Evolutionary conservation across 345 rosid genomes (phyloP), one percentile per base, ranked within the genome.

Genomic region (Eucalyptus sp.): DNA sequence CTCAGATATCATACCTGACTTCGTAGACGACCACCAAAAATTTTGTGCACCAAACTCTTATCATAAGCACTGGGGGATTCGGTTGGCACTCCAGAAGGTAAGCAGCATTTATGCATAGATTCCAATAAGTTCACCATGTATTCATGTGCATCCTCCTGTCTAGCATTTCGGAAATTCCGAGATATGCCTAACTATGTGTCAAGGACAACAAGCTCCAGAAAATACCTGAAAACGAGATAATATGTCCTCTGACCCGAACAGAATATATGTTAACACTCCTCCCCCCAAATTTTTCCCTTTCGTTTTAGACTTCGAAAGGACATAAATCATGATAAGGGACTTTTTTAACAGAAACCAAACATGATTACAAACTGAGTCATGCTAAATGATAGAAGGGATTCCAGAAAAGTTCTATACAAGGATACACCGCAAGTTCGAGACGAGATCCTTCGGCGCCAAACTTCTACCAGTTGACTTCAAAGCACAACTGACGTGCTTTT

Each of bases 101-200:
- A 92, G 96, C 96, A 95, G 89, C 99, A 97, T 90, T 96, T 98
- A 90, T 98, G 99, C 99, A 98, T 98, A 58, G 98, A 98, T 90
- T 98, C 99, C 85, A 98, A 94, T 91, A 98, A 90, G 93, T 93
- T 97, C 89, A 98, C 96, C 99, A 98, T 97, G 93, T 96, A 97
- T 50, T 98, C 99, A 56, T 98, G 99, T 11, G 99, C 99, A 92
- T 98, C 99, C 92, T 98, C 99, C 90, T 97, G 98, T 90, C 99
- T 92, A 48, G 94, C 92, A 86, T 90, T 97, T 89, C 97, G 93
- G 89, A 98, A 97, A 92, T 93, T 97, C 79, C 96, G 93, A 88
- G 99, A 98, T 90, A 97, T 94, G 94, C 99, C 99, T 98, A 92
- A 87, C 50, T 66, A 90, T 90, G 84, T 68, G 92, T 93, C 90